Evolutionary conservation across 169 alveolate species (phyloP).

Genomic region (Plasmodium falciparum): DNA sequence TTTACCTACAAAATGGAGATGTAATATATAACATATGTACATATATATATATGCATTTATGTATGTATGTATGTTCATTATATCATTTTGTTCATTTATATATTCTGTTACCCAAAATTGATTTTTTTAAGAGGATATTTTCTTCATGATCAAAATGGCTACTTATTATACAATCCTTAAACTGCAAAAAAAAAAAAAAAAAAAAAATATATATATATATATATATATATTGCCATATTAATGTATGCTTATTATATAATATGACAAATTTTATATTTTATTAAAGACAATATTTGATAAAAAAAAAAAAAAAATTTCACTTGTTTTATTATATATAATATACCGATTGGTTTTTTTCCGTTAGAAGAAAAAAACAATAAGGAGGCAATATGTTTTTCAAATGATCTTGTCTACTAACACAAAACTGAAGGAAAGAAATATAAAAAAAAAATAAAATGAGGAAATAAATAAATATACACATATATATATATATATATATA

Average conservation of each 20-base stretch:
- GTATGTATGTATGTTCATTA: neutral
- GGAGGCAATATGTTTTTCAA: slow-evolving; percentile 56
- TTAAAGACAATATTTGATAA: no score
- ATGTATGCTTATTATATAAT: no score
- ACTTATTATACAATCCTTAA: slow-evolving; percentile 63
- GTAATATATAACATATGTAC: no score
- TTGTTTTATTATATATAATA: neutral
- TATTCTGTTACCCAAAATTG: slow-evolving; percentile 35
- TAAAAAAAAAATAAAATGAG: neutral
- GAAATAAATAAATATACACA: neutral
- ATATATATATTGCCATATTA: neutral
- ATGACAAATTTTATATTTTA: no score
- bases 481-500: neutral
- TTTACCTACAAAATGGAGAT: slow-evolving; percentile 51
- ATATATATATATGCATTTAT: neutral
- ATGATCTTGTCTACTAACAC: slow-evolving; percentile 61
- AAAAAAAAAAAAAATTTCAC: no score
- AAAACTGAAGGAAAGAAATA: slow-evolving; percentile 32
- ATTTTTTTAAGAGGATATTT: slow-evolving; percentile 34
- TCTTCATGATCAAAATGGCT: slow-evolving; percentile 70
- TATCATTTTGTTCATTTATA: neutral
- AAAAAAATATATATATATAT: neutral
- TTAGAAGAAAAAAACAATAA: slow-evolving; percentile 41
- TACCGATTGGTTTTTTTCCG: slow-evolving; percentile 26
- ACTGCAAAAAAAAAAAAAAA: slow-evolving; percentile 28